Conservation (phyloP, 768 basidiomycete genomes). For the Tricholoma saponaceum region DNA sequence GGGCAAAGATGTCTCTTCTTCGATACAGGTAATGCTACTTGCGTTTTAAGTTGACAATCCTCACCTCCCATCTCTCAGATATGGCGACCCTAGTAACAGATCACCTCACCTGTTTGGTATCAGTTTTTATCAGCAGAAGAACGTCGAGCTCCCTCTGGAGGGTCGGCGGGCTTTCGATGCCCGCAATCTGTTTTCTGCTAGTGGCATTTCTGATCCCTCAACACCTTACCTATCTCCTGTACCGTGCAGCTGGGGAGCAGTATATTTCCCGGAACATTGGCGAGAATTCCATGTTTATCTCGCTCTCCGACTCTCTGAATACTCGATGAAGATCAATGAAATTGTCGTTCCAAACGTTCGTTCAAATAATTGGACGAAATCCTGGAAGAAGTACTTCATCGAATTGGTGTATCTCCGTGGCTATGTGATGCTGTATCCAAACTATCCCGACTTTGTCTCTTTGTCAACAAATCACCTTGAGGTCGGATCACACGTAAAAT, state of each 20-base stretch:
- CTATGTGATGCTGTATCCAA: constrained; percentile 88
- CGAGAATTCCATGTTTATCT: constrained; percentile 82
- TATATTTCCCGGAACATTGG: constrained; percentile 90
- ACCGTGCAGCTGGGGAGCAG: constrained; percentile 89
- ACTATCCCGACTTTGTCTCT: constrained; percentile 66
- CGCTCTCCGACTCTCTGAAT: constrained; percentile 59
- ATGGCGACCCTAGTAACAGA: constrained; percentile 39
- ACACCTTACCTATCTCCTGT: constrained; percentile 83
- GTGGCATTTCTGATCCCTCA: constrained; percentile 35
- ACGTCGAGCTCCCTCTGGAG: constrained; percentile 63
- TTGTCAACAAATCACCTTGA: constrained; percentile 91
- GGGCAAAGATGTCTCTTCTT: constrained; percentile 77
- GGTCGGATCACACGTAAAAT: constrained; percentile 74
- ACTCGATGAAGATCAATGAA: constrained; percentile 31
- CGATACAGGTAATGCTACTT: constrained; percentile 56
- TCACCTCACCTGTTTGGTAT: constrained; percentile 66
- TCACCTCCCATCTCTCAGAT: constrained; percentile 34
- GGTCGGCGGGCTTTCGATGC: constrained; percentile 71
- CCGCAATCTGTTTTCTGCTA: constrained; percentile 46
- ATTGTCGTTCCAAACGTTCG: constrained; percentile 69
- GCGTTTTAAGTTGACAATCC: background rate
- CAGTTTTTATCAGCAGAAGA: constrained; percentile 85
- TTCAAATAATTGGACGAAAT: constrained; percentile 76
- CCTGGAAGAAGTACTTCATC: constrained; percentile 91
- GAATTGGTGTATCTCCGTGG: constrained; percentile 79